phyloP scores from a whole-genome alignment of 495 filamentous ascomycete genomes.

The Haplographium delicatum region DNA sequence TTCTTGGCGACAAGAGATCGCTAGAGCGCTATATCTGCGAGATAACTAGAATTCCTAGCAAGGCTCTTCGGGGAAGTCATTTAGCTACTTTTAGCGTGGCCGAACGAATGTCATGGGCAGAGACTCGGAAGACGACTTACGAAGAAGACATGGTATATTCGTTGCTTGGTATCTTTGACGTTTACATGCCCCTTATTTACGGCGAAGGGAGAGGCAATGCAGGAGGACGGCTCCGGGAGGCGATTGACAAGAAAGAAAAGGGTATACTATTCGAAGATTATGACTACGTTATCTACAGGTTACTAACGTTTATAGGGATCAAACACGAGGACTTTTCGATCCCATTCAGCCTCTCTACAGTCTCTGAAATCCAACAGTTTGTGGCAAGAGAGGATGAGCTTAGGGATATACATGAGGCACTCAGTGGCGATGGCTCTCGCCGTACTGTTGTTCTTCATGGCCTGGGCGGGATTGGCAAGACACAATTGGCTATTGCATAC shows the following conservation, averaged over 20 bases:
- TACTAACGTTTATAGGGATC: neutral
- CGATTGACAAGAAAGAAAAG: slow-evolving; percentile 21
- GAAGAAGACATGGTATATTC: slow-evolving; percentile 7
- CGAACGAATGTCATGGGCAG: slow-evolving; percentile 13
- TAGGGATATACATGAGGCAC: slow-evolving; percentile 17
- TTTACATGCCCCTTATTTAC: neutral
- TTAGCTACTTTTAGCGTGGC: slow-evolving; percentile 1
- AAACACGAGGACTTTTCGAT: neutral
- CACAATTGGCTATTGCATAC: slow-evolving; percentile 18
- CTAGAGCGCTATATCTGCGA: no score
- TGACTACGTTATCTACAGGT: neutral
- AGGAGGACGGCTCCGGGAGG: slow-evolving; percentile 30
- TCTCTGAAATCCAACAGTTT: slow-evolving; percentile 2
- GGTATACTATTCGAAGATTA: neutral
- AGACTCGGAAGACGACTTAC: neutral
- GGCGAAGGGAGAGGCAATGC: slow-evolving; percentile 17
- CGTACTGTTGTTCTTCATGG: slow-evolving; percentile 15
- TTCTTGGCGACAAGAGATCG: slow-evolving; percentile 4
- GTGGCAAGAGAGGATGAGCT: slow-evolving; percentile 19
- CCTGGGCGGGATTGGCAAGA: slow-evolving; percentile 15
- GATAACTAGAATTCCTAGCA: neutral
- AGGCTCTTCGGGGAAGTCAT: slow-evolving; percentile 9
- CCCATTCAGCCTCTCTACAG: neutral
- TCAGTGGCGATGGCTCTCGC: slow-evolving; percentile 15
- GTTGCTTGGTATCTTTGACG: neutral